Evolutionary conservation across 2,329 filamentous ascomycete species (phyloP).

Genomic region (Aspergillus tamarii): DNA sequence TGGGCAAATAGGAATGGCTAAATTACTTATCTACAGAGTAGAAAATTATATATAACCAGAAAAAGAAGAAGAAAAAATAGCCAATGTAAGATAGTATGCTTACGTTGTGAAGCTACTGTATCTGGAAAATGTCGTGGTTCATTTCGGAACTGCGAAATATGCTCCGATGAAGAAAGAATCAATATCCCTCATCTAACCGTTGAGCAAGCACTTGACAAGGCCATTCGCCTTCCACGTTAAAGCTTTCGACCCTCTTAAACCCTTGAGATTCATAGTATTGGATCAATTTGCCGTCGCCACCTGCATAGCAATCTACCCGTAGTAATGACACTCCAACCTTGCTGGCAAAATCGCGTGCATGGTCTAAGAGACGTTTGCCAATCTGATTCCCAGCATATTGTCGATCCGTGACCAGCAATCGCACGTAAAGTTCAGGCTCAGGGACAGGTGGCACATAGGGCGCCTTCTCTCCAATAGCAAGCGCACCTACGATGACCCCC

Average conservation of each 20-base stretch:
- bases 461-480: not conserved
- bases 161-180: not conserved
- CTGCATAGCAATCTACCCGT: not conserved
- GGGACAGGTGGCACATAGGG: not conserved
- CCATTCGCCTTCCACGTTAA: not conserved
- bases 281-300: not conserved
- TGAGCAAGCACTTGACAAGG: not conserved
- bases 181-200: not conserved
- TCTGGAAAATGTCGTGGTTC: not conserved
- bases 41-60: too few species aligned
- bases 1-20: too few species aligned
- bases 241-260: not conserved
- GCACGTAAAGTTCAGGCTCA: not conserved
- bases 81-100: too few species aligned
- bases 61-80: too few species aligned
- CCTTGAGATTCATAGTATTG: not conserved
- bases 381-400: not conserved
- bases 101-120: too few species aligned
- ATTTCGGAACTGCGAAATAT: not conserved
- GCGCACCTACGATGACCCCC: not conserved
- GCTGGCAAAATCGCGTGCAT: not conserved
- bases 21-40: too few species aligned
- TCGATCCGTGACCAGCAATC: not conserved
- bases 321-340: not conserved
- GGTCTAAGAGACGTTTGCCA: not conserved